Conservation (phyloP, 202 grass and related monocot species). For the Schoenoplectus triqueter region DNA sequence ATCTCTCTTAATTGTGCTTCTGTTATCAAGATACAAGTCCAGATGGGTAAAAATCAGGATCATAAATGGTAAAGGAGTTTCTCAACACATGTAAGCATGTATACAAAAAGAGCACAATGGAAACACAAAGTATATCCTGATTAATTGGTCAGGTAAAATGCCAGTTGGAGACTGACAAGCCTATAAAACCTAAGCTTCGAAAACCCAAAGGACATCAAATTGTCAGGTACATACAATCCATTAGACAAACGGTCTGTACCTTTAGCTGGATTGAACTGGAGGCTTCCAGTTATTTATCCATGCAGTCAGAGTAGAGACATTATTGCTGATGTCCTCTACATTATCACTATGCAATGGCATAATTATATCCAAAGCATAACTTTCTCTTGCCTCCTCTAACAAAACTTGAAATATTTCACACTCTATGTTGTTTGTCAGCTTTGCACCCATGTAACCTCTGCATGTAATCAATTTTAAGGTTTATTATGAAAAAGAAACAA, state of each 20-base stretch:
- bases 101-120: not conserved
- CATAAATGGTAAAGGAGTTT: not conserved
- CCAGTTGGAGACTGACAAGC: not conserved
- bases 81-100: not conserved
- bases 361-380: constrained; percentile 76
- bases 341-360: constrained; percentile 71
- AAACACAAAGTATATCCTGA: not conserved
- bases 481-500: constrained; percentile 19
- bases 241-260: constrained; percentile 6
- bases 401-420: constrained; percentile 96
- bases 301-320: constrained; percentile 64
- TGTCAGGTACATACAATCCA: not conserved
- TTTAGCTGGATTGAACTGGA: constrained; percentile 31
- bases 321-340: constrained; percentile 88
- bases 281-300: constrained; percentile 87
- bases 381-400: constrained; percentile 84
- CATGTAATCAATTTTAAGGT: not conserved
- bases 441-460: constrained; percentile 88
- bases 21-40: not conserved
- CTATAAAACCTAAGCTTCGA: not conserved
- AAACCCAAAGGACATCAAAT: not conserved
- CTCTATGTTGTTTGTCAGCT: constrained; percentile 92
- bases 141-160: not conserved
- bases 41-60: too few species aligned
- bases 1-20: not conserved